phyloP scores from a whole-genome alignment of 345 rosid species.

The Pistacia atlantica region DNA sequence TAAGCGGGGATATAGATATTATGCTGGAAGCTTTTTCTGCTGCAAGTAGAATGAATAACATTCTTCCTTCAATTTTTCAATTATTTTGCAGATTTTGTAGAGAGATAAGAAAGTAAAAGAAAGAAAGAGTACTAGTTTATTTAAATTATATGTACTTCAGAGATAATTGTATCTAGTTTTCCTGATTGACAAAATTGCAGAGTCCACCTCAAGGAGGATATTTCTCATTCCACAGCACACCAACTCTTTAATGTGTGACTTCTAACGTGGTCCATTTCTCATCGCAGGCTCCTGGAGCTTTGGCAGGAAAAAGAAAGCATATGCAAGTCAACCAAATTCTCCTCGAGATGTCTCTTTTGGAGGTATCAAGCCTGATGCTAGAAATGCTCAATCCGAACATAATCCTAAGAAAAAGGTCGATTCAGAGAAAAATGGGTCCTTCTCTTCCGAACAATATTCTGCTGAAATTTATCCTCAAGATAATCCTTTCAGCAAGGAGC shows the following conservation, averaged over 20 bases:
- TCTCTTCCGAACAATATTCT: slow-evolving; percentile 42
- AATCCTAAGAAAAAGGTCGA: slow-evolving; percentile 37
- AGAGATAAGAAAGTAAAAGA: not conserved
- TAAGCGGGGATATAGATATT: not conserved
- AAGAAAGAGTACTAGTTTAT: not conserved
- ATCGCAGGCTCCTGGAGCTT: slow-evolving; percentile 65
- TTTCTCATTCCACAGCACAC: not conserved
- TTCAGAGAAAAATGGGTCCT: slow-evolving; percentile 34
- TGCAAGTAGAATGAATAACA: not conserved
- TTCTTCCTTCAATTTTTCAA: not conserved
- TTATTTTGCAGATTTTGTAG: not conserved
- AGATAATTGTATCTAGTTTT: not conserved
- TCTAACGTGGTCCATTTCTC: not conserved
- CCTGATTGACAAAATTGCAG: not conserved
- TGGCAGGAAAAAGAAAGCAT: slow-evolving; percentile 61
- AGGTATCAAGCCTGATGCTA: slow-evolving; percentile 25
- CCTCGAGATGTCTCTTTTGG: slow-evolving; percentile 35
- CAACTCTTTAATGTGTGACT: not conserved
- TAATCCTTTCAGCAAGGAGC: slow-evolving; percentile 44
- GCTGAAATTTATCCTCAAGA: slow-evolving; percentile 36
- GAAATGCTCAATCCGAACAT: slow-evolving; percentile 18
- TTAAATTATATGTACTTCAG: not conserved
- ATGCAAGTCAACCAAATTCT: slow-evolving; percentile 46
- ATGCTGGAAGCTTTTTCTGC: not conserved
- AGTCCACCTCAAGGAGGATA: not conserved